Evolutionary conservation across 495 filamentous ascomycete species (phyloP).

Genomic region (Penicillium ochrochloron): DNA sequence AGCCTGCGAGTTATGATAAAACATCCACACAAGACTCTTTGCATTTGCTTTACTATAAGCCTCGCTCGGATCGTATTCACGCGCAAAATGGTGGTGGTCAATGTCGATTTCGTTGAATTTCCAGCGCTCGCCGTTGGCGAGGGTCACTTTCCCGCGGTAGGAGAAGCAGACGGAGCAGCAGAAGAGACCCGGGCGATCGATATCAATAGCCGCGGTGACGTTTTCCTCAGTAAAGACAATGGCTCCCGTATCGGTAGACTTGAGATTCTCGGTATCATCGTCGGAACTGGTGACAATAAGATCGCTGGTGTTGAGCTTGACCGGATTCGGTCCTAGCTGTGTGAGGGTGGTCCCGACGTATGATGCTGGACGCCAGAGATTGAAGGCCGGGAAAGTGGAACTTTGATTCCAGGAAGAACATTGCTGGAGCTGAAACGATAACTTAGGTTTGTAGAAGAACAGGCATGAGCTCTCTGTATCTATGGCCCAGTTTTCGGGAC

Average conservation of each 20-base stretch:
- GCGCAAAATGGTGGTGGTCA: constrained; percentile 3
- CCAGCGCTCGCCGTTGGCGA: constrained; percentile 17
- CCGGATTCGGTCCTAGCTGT: neutral
- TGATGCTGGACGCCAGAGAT: constrained; percentile 11
- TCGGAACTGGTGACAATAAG: constrained; percentile 2
- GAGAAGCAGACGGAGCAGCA: constrained; percentile 3
- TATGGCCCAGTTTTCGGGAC: neutral
- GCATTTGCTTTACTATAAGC: too few relatives aligned
- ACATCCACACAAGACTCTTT: constrained; percentile 7
- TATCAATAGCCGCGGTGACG: constrained; percentile 1
- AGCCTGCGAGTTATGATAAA: neutral
- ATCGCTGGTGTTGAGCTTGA: constrained; percentile 10
- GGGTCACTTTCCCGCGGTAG: neutral
- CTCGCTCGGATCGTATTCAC: neutral
- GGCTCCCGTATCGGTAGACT: neutral
- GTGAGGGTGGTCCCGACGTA: constrained; percentile 4
- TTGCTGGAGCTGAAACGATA: constrained; percentile 6
- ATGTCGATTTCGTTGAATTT: constrained; percentile 5
- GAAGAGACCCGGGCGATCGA: constrained; percentile 2
- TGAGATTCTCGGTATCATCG: constrained; percentile 1
- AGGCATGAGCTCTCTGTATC: constrained; percentile 1
- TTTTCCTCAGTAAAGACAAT: neutral
- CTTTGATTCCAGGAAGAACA: neutral
- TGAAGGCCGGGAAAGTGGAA: neutral
- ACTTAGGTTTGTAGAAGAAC: neutral